These are phyloP conservation scores for thale cress (Arabidopsis thaliana) DNA, from an alignment of 345 rosid genomes.

Conservation along the genomic window TAIR10.1 NC_003071.7:1275501-1276000, in stretches of 20 bases:
- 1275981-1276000: background rate
- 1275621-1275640: background rate
- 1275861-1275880: background rate
- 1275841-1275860: background rate
- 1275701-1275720: background rate
- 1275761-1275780: constrained; percentile 39
- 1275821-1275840: constrained; percentile 3
- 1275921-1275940: background rate
- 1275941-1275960: background rate
- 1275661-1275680: constrained; percentile 25
- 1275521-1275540: constrained; percentile 6
- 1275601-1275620: constrained; percentile 13
- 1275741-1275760: constrained; percentile 27
- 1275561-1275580: constrained; percentile 34
- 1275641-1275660: constrained; percentile 19
- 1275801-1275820: constrained; percentile 25
- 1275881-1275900: background rate
- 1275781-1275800: constrained; percentile 23
- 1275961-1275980: background rate
- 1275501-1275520: constrained; percentile 24
- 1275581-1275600: constrained; percentile 38
- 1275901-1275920: background rate
- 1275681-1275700: constrained; percentile 22
- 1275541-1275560: background rate
- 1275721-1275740: constrained; percentile 15